Percentiles rank a stretch among this genome's conserved stretches.
Conservation (phyloP, 139 green algal species). For the Chlorella sorokiniana region DNA sequence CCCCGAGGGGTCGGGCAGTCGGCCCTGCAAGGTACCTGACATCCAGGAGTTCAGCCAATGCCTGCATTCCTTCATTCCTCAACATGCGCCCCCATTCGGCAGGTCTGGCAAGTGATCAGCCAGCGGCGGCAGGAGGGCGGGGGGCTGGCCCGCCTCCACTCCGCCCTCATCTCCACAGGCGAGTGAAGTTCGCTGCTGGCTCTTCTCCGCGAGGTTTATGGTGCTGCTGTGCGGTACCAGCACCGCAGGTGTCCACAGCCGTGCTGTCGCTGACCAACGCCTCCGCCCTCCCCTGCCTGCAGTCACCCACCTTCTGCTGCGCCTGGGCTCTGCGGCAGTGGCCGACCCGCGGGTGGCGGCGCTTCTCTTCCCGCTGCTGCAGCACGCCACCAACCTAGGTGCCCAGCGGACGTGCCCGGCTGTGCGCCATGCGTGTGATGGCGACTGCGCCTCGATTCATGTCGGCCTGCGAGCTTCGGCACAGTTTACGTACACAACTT, state of each 20-base stretch:
- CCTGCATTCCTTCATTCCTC: not conserved
- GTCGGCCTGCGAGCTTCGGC: no score
- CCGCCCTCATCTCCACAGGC: conserved; percentile 66
- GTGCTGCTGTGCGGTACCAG: no score
- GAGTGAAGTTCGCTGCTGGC: not conserved
- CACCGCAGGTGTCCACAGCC: not conserved
- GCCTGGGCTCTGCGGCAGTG: conserved; percentile 56
- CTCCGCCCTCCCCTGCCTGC: not conserved
- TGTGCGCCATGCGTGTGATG: not conserved
- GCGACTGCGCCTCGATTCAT: no score
- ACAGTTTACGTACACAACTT: no score
- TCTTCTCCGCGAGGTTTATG: no score
- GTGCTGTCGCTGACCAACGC: not conserved
- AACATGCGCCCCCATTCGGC: not conserved
- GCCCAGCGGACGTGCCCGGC: not conserved
- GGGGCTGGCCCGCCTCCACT: conserved; percentile 67
- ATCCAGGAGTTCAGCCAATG: not conserved
- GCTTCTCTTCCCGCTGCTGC: conserved; percentile 72
- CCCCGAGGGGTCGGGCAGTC: no score
- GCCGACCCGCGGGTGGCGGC: conserved; percentile 46
- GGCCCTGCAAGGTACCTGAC: not conserved
- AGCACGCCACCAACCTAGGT: conserved; percentile 55
- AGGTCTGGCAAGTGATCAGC: conserved; percentile 30
- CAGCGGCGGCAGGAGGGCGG: conserved; percentile 32
- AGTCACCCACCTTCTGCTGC: conserved; percentile 70